Conservation (phyloP, 805 yeast genomes). For the Yamadazyma paraphyllophila region DNA sequence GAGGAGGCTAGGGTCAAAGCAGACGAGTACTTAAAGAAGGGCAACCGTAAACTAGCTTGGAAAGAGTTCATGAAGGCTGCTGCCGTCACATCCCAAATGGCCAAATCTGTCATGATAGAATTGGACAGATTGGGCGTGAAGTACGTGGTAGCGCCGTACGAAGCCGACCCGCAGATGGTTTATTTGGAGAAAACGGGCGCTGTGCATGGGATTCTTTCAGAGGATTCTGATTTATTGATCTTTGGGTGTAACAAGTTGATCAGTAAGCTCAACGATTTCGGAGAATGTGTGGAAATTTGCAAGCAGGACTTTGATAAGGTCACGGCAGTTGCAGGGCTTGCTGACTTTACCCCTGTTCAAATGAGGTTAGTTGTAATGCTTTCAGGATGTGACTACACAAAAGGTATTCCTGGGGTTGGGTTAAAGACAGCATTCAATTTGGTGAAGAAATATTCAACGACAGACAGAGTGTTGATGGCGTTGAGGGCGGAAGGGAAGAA, state of each 20-base stretch:
- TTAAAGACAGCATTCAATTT: conserved; percentile 68
- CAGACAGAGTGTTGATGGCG: conserved; percentile 56
- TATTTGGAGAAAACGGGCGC: conserved; percentile 71
- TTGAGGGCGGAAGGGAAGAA: conserved; percentile 61
- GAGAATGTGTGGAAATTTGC: conserved; percentile 66
- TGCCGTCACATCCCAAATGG: conserved; percentile 88
- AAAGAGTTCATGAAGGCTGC: conserved; percentile 75
- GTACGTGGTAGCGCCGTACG: conserved; percentile 94
- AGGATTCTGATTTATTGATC: conserved; percentile 87
- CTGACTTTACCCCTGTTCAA: conserved; percentile 52
- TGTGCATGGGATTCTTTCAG: conserved; percentile 86
- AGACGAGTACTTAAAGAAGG: conserved; percentile 45
- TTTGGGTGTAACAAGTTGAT: conserved; percentile 79
- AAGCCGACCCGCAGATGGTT: conserved; percentile 97
- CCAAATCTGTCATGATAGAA: conserved; percentile 75
- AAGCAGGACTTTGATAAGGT: conserved; percentile 53
- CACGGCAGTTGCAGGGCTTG: conserved; percentile 48
- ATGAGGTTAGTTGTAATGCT: conserved; percentile 76
- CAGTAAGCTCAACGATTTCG: conserved; percentile 80
- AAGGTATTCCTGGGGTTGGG: conserved; percentile 82
- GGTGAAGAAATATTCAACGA: conserved; percentile 48
- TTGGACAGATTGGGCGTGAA: conserved; percentile 56
- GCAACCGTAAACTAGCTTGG: conserved; percentile 60
- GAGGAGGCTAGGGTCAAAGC: conserved; percentile 59
- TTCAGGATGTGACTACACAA: conserved; percentile 96